Evolutionary conservation across 176 grass and related monocot genomes (phyloP).

Genomic region (Pontederia paniculata): DNA sequence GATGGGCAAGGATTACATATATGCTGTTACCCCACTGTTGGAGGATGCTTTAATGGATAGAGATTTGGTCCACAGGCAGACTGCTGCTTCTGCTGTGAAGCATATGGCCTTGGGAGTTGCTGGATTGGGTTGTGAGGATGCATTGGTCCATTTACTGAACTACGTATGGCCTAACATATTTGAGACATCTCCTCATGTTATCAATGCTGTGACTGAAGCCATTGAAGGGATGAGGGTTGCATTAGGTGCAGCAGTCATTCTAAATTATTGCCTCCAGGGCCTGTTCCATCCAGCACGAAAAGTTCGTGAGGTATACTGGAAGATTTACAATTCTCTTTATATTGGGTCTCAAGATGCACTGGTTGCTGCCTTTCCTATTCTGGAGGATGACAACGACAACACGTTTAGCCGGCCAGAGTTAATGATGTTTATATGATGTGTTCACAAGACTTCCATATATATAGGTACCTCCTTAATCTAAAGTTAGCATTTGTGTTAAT

Average conservation of each 20-base stretch:
- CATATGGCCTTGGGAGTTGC: constrained; percentile 92
- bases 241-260: constrained; percentile 69
- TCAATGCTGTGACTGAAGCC: constrained; percentile 96
- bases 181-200: constrained; percentile 86
- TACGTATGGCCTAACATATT: constrained; percentile 96
- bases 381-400: constrained; percentile 54
- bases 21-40: constrained; percentile 79
- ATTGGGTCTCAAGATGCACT: constrained; percentile 85
- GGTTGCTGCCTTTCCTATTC: constrained; percentile 59
- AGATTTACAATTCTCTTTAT: constrained; percentile 93
- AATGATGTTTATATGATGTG: constrained; percentile 55
- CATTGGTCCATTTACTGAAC: constrained; percentile 91
- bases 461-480: no score
- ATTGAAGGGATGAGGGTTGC: constrained; percentile 96
- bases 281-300: constrained; percentile 93
- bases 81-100: constrained; percentile 90
- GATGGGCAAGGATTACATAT: constrained; percentile 99
- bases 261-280: constrained; percentile 95
- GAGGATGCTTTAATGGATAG: constrained; percentile 99
- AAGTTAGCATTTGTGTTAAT: no score
- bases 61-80: constrained; percentile 86
- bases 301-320: constrained; percentile 99
- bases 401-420: constrained; percentile 68
- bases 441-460: not conserved
- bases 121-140: constrained; percentile 97